A percentile compares a stretch with the other conserved stretches of the same genome.
Conservation (phyloP, 208 protist genomes). For the Leishmania amazonensis region DNA sequence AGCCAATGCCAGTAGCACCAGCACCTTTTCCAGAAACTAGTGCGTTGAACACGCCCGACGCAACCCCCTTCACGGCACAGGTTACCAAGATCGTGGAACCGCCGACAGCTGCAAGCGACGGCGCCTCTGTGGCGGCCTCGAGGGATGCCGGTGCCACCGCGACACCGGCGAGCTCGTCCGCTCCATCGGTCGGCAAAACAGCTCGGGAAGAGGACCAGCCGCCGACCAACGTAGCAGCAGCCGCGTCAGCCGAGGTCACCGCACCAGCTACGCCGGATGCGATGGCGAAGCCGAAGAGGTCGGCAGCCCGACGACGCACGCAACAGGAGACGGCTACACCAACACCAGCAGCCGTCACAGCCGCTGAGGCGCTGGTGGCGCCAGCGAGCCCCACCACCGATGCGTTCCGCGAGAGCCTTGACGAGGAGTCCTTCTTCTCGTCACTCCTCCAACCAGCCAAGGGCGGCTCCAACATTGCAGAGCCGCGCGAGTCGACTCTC, state of each 20-base stretch:
- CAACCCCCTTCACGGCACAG: background rate
- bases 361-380: background rate
- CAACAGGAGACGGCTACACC: background rate
- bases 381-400: conserved; percentile 1
- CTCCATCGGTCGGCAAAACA: background rate
- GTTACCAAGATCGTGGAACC: conserved; percentile 9
- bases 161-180: background rate
- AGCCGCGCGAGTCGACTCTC: conserved; percentile 45
- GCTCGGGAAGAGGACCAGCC: background rate
- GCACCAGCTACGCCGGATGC: background rate
- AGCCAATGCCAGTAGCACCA: conserved; percentile 6
- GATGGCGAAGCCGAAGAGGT: background rate
- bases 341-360: background rate
- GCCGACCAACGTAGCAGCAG: background rate
- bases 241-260: background rate
- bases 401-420: conserved; percentile 21
- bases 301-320: background rate
- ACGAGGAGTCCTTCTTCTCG: conserved; percentile 41
- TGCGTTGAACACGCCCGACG: background rate
- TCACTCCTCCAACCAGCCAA: conserved; percentile 14
- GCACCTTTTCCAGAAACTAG: background rate
- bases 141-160: background rate
- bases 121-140: background rate
- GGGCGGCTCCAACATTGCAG: background rate
- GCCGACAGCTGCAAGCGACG: background rate